Base-by-base conservation (phyloP, 2,329 filamentous ascomycete species). In the Colletotrichum nymphaeae region DNA sequence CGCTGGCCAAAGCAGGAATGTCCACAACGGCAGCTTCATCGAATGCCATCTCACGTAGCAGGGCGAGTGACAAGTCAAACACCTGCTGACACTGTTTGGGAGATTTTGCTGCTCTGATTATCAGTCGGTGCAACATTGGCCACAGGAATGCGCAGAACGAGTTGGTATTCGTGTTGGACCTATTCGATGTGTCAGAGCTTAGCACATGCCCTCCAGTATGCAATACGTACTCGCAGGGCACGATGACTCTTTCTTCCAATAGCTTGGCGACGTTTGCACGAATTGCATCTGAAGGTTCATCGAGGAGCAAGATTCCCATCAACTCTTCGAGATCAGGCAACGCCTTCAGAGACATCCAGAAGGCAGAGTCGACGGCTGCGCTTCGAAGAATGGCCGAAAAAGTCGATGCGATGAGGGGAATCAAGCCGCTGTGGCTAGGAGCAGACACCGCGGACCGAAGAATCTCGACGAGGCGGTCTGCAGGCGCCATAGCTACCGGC, bases 71-170 rank as follows among this genome's bases (percentile, higher is more conserved):
- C 22, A 89, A 75, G 3, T 76, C 75, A 65, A 91, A 85, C 19
- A 87, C 77, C 62, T 90, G 87, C 28, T 85, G 81, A 69, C 86
- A 87, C 35, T 81, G 80, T 7, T 65, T 69, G 12, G 83, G 79
- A 67, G 78, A 76, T 1, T 42, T 60, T 4, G 79, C 78, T 26
- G 84, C 84, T 62, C 78, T 77, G 19, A 79, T 81, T 7, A 87
- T 76, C 32, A 87, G 78, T 14, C 77, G 78, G 8, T 80, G 80
- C 11, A 86, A 75, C 9, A 85, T 74, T 1, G 87, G 84, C 87
- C 88, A 89, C 72, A 89, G 86, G 42, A 86, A 82, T 19, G 82
- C 79, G 16, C 84, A 82, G 67, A 88, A 85, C 14, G 84, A 82
- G 3, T 80, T 74, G 3, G 83, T 77, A 11, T 78, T 77, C 14